phyloP scores from a whole-genome alignment of 202 grass and related monocot species.

The Brachypodium distachyon region DNA sequence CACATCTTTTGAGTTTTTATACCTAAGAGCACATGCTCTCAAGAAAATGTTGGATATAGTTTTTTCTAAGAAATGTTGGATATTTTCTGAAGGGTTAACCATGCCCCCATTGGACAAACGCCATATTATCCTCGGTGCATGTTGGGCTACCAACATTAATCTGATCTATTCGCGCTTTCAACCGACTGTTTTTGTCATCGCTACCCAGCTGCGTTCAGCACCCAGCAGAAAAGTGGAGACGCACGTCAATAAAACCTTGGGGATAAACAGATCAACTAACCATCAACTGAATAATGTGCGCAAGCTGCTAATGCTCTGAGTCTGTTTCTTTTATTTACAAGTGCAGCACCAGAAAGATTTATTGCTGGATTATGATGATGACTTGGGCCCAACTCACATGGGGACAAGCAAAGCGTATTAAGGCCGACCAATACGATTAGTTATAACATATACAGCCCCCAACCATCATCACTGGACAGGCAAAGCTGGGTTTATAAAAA shows the following conservation, averaged over 20 bases:
- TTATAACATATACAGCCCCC: not conserved
- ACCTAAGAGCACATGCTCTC: no score
- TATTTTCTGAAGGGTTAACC: not conserved
- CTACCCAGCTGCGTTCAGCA: not conserved
- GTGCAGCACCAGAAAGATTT: constrained; percentile 25
- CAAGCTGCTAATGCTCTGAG: not conserved
- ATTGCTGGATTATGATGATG: constrained; percentile 30
- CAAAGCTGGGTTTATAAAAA: constrained; percentile 22
- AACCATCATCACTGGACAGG: not conserved
- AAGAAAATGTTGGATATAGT: no score
- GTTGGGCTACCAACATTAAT: not conserved
- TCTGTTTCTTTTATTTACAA: not conserved
- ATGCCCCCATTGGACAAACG: not conserved
- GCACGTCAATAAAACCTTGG: not conserved
- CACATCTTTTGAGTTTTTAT: no score
- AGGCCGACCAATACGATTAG: not conserved
- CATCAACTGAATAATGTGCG: not conserved
- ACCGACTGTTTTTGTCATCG: not conserved
- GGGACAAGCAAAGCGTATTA: constrained; percentile 13
- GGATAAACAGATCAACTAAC: not conserved
- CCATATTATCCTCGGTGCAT: not conserved
- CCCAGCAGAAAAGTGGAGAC: not conserved
- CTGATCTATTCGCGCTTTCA: not conserved
- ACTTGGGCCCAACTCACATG: constrained; percentile 38
- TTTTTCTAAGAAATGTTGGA: no score